Conservation (phyloP, 225 moss, liverwort and hornwort species). For the Sphagnum tenellum region DNA sequence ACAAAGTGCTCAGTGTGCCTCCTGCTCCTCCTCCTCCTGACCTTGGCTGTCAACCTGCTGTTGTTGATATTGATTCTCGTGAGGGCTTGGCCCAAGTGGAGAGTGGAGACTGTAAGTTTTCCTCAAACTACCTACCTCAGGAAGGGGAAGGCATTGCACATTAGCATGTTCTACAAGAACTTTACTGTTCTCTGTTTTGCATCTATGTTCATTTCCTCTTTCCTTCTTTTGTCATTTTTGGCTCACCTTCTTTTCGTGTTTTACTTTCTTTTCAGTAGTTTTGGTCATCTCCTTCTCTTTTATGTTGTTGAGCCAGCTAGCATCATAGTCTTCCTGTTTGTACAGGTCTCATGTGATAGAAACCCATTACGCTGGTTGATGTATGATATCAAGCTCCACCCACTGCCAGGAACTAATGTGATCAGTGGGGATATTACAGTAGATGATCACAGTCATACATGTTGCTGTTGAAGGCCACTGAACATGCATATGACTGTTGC, state of each 20-base stretch:
- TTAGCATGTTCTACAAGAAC: no score
- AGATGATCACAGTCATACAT: background rate
- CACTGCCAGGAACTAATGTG: background rate
- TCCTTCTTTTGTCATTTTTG: no score
- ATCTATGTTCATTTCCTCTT: no score
- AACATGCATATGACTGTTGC: background rate
- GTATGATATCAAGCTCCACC: background rate
- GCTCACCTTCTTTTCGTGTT: no score
- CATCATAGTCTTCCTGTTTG: background rate
- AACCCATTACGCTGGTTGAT: no score
- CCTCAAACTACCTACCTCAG: no score
- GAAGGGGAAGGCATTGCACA: no score
- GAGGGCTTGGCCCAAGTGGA: slow-evolving; percentile 1
- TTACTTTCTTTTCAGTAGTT: no score
- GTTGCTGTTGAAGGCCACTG: background rate
- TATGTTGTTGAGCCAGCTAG: background rate
- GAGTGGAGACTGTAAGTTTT: slow-evolving; percentile 2
- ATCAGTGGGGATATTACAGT: background rate
- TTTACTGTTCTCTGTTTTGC: no score
- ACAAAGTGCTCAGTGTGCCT: background rate
- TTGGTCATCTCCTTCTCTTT: background rate
- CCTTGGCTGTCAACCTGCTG: background rate
- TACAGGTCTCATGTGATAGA: background rate
- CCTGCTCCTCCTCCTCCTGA: slow-evolving; percentile 1
- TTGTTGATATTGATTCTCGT: slow-evolving; percentile 2